Base-by-base conservation (phyloP, 352 stramenopile genomes). In the Hyaloperonospora brassicae region DNA sequence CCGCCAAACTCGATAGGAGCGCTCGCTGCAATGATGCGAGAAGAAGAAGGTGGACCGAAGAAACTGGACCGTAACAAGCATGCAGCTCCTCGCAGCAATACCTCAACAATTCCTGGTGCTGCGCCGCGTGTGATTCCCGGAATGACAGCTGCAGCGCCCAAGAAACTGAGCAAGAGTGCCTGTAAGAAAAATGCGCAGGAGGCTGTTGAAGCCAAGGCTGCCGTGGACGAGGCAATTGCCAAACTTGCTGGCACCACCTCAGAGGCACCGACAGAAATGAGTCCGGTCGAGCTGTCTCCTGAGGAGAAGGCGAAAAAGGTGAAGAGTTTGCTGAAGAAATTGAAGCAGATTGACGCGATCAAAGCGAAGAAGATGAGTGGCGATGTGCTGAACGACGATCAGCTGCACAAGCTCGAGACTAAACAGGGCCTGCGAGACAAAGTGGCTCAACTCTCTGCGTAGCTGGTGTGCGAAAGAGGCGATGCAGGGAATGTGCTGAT, bases 11-110 rank as follows among this genome's bases (percentile, higher is more conserved):
- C 88, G 46, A 93, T 81, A 0, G 89, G 89, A 27, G 83, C 85
- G 9, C 78, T 99, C 23, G 91, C 95, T 5, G 95, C 96, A 36
- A 81, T 97, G 53, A 97, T 98, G 84, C 73, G 88, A 14, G 78
- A 85, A 50, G 81, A 93, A 55, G 83, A 91, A 41, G 72, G 72
- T 21, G 84, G 84, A 10, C 74, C 81, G 7, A 82, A 70, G 59
- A 93, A 92, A 62, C 72, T 93, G 14, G 81, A 93, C 51, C 76
- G 78, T 25, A 89, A 90, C 76, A 91, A 92, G 61, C 92, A 91
- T 52, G 76, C 68, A 4, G 66, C 79, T 9, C 76, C 77, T 7
- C 70, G 71, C n/a, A 48, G 61, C 14, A 55, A 52, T 3, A 49
- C 55, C 21, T 48, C 61, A 8, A 55, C 62, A 11, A 66, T 86